Evolutionary conservation across 2,329 filamentous ascomycete genomes (phyloP).

Genomic region (Penicillium sp.): DNA sequence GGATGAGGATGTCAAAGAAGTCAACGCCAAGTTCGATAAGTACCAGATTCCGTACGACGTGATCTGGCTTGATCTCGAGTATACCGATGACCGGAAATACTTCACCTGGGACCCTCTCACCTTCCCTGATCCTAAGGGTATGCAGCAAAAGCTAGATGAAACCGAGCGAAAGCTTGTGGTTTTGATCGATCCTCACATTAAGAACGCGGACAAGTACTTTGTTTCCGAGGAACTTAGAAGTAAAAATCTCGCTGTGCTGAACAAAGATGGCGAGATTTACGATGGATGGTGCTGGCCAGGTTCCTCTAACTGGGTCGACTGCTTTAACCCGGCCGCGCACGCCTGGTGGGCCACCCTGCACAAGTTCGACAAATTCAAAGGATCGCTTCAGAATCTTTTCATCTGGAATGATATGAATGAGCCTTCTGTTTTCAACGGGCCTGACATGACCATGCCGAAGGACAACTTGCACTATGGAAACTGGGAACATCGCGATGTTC

Average conservation of each 20-base stretch:
- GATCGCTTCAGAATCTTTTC: conserved; percentile 80
- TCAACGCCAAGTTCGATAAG: conserved; percentile 95
- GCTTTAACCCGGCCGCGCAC: conserved; percentile 86
- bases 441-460: conserved; percentile 97
- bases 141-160: conserved; percentile 82
- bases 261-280: conserved; percentile 84
- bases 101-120: conserved; percentile 94
- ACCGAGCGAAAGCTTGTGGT: conserved; percentile 86
- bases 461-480: conserved; percentile 88
- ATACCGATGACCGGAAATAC: conserved; percentile 95
- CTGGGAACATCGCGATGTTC: conserved; percentile 96
- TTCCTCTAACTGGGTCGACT: conserved; percentile 92
- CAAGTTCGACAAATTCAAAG: conserved; percentile 83
- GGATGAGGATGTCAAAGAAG: conserved; percentile 93
- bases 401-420: conserved; percentile 99
- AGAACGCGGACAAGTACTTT: conserved; percentile 76
- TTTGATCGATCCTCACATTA: conserved; percentile 97
- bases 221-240: conserved; percentile 78
- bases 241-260: conserved; percentile 78
- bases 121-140: conserved; percentile 79
- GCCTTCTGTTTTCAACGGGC: conserved; percentile 96
- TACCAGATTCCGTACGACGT: conserved; percentile 95
- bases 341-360: conserved; percentile 91
- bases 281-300: conserved; percentile 99
- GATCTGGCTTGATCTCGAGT: conserved; percentile 98